These are phyloP conservation scores for Ophidiomyces ophidiicola DNA, from an alignment of 2,329 filamentous ascomycete genomes.

Conservation along the genomic window DNA sequence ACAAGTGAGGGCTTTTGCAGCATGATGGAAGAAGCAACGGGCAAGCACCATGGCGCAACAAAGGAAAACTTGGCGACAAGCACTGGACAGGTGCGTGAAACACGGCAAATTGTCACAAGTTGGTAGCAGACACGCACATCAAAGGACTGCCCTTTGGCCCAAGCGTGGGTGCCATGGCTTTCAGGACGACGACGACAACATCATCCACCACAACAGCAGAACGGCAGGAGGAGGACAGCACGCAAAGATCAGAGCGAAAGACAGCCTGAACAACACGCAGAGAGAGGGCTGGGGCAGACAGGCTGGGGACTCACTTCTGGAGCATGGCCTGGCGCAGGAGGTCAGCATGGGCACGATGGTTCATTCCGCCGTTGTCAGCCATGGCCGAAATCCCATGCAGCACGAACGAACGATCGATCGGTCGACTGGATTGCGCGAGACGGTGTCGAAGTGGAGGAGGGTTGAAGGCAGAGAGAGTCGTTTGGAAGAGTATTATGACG, in stretches of 20 bases:
- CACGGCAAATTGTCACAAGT: conserved; percentile 6
- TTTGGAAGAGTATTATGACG: background rate
- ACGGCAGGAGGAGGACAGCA: background rate
- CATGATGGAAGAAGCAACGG: too few species aligned
- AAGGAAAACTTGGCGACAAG: conserved; percentile 4
- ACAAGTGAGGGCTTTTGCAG: too few species aligned
- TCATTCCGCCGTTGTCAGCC: conserved; percentile 37
- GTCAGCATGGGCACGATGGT: conserved; percentile 43
- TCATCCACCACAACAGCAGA: too few species aligned
- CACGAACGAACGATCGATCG: too few species aligned
- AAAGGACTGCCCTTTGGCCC: too few species aligned
- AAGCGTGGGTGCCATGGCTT: too few species aligned
- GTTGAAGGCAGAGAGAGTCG: too few species aligned
- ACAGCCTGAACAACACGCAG: background rate
- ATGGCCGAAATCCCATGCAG: conserved; percentile 32
- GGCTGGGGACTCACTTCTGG: conserved; percentile 41
- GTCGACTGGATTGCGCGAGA: too few species aligned
- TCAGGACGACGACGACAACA: too few species aligned
- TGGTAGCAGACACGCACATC: too few species aligned
- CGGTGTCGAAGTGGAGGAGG: too few species aligned
- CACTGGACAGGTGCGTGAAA: conserved; percentile 5
- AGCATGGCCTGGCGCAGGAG: conserved; percentile 47
- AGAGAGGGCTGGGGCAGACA: background rate
- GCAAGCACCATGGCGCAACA: background rate
- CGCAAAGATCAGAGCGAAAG: background rate